phyloP scores from a whole-genome alignment of 2,329 filamentous ascomycete genomes.

The Graphium sp. region DNA sequence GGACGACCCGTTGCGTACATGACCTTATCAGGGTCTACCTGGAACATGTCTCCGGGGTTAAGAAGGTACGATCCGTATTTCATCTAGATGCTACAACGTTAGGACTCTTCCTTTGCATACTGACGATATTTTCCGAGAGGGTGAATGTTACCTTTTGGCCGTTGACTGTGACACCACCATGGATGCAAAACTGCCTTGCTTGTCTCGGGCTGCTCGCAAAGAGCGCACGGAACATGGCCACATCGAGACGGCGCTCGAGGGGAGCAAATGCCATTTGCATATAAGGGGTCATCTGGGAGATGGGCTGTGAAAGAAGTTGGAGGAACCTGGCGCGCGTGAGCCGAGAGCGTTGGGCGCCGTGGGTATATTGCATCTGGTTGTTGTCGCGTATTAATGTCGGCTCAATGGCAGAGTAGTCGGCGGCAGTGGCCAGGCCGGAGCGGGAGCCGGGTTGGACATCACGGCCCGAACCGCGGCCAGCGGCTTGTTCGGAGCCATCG shows the following conservation, averaged over 20 bases:
- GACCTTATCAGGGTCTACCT: constrained; percentile 79
- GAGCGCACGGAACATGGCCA: constrained; percentile 82
- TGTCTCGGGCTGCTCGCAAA: constrained; percentile 90
- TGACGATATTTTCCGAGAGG: too few species aligned
- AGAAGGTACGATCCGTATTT: constrained; percentile 79
- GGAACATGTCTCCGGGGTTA: constrained; percentile 97
- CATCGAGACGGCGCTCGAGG: constrained; percentile 77
- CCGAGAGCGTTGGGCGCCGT: constrained; percentile 3
- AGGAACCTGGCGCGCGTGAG: constrained; percentile 13
- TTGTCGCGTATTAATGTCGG: too few species aligned
- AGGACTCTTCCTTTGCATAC: too few species aligned
- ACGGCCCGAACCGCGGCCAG: constrained; percentile 66
- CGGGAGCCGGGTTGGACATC: constrained; percentile 12
- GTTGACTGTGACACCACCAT: constrained; percentile 89
- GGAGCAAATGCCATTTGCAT: constrained; percentile 95
- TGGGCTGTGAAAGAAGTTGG: constrained; percentile 16
- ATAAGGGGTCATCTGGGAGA: constrained; percentile 52
- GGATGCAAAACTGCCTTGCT: constrained; percentile 84
- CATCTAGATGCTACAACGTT: constrained; percentile 64
- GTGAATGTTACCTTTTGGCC: constrained; percentile 60
- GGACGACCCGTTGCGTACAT: constrained; percentile 70
- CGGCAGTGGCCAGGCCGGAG: constrained; percentile 8
- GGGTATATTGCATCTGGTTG: constrained; percentile 5
- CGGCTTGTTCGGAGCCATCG: constrained; percentile 71
- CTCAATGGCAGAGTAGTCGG: constrained; percentile 8